phyloP scores from a whole-genome alignment of 164 flowering plant genomes.

The Hamamelis virginiana region DNA sequence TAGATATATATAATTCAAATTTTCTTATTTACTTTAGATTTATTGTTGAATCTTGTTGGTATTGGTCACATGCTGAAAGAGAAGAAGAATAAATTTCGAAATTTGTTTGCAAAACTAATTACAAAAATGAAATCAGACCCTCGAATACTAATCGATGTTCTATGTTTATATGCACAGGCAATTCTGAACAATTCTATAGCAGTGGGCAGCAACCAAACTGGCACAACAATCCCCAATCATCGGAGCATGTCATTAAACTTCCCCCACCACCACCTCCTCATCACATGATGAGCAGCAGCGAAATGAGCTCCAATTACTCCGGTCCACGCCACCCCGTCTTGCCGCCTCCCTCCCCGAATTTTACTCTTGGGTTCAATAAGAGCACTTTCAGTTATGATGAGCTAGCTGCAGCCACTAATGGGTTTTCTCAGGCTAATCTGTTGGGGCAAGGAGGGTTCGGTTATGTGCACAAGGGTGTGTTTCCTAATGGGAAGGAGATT shows the following conservation, averaged over 20 bases:
- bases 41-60: too few species aligned
- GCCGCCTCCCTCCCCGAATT: slow-evolving; percentile 45
- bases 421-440: slow-evolving; percentile 54
- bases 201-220: slow-evolving; percentile 10
- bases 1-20: too few species aligned
- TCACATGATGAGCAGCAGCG: slow-evolving; percentile 23
- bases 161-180: slow-evolving; percentile 17
- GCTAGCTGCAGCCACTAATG: slow-evolving; percentile 56
- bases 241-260: slow-evolving; percentile 25
- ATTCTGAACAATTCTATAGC: slow-evolving; percentile 27
- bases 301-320: slow-evolving; percentile 35
- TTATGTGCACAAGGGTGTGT: slow-evolving; percentile 70
- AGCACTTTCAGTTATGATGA: slow-evolving; percentile 72
- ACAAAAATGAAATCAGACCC: too few species aligned
- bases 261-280: slow-evolving; percentile 20
- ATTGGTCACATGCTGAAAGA: too few species aligned
- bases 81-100: too few species aligned
- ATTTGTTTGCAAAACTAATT: too few species aligned
- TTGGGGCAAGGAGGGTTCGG: slow-evolving; percentile 90
- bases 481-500: slow-evolving; percentile 63
- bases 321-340: slow-evolving; percentile 23
- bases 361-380: slow-evolving; percentile 47
- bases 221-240: slow-evolving; percentile 12
- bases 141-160: too few species aligned
- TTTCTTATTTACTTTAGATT: too few species aligned